Evolutionary conservation across 306 rosid genomes (phyloP), one percentile per base, ranked within the genome.

Genomic region (Trifolium fragiferum): DNA sequence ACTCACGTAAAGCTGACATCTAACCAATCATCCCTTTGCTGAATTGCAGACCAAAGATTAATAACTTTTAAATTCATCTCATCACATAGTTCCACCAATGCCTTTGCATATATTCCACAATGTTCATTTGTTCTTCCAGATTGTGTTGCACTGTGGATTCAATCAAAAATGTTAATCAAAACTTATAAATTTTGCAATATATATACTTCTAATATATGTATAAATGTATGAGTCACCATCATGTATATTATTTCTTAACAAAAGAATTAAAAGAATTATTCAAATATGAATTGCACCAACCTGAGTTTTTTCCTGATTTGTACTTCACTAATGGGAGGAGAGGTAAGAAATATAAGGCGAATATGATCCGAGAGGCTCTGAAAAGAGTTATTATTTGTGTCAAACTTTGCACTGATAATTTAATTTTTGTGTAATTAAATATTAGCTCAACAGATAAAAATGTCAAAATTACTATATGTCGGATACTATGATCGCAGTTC

Each of bases 1-100:
- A 82, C 98, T 83, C 30, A 93, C 96, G 74, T 70, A 82, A 93
- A 93, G 82, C 89, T 82, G 67, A 82, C 80, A 70, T 80, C 82
- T 32, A 53, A 70, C 98, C 97, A 90, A 32, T 88, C 89, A 13
- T 88, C 82, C 61, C 75, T 85, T 74, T 76, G 76, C 64, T 89
- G 90, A 30, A 93, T 65, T n/a, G 90, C 87, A 40, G 79, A 79
- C 89, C 87, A 90, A 0, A 93, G 66, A 82, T 93, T 85, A 57
- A 90, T 66, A 49, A 71, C 91, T 47, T 89, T 82, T 33, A 90
- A 54, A 33, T 87, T 79, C 81, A 89, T 70, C 84, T 87, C 93
- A 11, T 55, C 49, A 78, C 92, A 90, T 2, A 90, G 60, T 70
- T 90, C 82, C 75, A 85, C 4, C 54, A 93, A 88, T n/a, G 96